Conservation (phyloP, 106 monocot genomes). For the Acorus gramineus region DNA sequence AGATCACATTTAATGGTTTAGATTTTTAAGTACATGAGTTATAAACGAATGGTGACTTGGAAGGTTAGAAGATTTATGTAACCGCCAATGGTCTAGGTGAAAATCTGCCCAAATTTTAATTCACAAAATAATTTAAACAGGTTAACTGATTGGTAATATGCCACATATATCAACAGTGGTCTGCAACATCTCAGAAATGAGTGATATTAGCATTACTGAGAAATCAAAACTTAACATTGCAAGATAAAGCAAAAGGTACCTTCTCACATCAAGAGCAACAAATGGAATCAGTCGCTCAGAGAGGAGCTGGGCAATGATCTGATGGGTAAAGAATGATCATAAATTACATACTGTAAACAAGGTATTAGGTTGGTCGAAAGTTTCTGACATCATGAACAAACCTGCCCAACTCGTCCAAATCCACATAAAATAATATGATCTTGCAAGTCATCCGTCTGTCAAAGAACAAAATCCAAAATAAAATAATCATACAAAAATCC, state of each 20-base stretch:
- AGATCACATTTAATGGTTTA: too few relatives aligned
- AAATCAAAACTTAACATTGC: background rate
- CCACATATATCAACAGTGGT: too few relatives aligned
- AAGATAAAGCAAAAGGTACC: slow-evolving; percentile 28
- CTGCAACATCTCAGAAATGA: too few relatives aligned
- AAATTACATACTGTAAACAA: background rate
- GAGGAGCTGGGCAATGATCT: slow-evolving; percentile 98
- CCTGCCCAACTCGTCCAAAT: slow-evolving; percentile 99
- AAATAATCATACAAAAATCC: background rate
- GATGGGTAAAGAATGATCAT: slow-evolving; percentile 1
- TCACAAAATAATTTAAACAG: too few relatives aligned
- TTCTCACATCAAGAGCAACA: slow-evolving; percentile 96
- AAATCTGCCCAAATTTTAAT: too few relatives aligned
- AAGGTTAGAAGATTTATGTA: too few relatives aligned
- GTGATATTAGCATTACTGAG: too few relatives aligned
- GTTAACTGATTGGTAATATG: too few relatives aligned
- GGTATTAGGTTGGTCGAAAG: background rate
- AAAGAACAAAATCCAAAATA: background rate
- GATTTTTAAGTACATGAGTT: too few relatives aligned
- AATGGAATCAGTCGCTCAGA: slow-evolving; percentile 98
- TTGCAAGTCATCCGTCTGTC: slow-evolving; percentile 95
- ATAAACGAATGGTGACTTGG: too few relatives aligned
- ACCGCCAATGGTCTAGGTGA: too few relatives aligned
- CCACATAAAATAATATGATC: slow-evolving; percentile 98
- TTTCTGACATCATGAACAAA: slow-evolving; percentile 10